phyloP scores from a whole-genome alignment of 768 basidiomycete genomes.

The Clavulina sp. region DNA sequence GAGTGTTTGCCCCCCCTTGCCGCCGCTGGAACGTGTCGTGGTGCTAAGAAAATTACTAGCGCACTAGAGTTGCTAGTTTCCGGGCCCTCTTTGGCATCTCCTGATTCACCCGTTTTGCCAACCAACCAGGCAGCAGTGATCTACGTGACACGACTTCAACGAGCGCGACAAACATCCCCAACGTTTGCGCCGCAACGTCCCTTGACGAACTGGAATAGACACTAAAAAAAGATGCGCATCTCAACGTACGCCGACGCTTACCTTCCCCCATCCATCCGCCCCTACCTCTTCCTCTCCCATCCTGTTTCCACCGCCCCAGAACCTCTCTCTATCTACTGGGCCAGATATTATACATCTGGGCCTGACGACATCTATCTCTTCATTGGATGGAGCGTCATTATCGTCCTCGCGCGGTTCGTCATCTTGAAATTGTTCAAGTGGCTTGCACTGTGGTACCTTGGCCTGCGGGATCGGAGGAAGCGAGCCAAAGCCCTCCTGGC shows the following conservation, averaged over 20 bases:
- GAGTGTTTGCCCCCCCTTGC: no score
- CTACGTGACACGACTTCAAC: no score
- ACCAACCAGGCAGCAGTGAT: no score
- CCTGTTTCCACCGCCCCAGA: background rate
- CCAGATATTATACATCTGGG: background rate
- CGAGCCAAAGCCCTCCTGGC: background rate
- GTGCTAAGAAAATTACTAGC: no score
- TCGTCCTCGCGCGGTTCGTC: slow-evolving; percentile 74
- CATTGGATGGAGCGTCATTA: slow-evolving; percentile 62
- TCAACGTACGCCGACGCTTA: background rate
- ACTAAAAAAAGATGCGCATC: no score
- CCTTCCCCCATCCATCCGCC: background rate
- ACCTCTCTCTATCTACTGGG: background rate
- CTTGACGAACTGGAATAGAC: no score
- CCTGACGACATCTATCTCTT: slow-evolving; percentile 58
- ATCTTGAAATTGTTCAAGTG: slow-evolving; percentile 56
- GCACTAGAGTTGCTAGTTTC: no score
- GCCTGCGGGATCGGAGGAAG: slow-evolving; percentile 1
- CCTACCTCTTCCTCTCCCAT: background rate
- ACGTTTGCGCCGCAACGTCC: no score
- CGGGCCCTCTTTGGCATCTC: no score
- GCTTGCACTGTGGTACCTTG: slow-evolving; percentile 31
- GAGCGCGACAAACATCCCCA: no score
- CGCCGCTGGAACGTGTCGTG: no score
- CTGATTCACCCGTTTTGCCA: no score